These are phyloP conservation scores for Colletotrichum costaricense DNA, from an alignment of 2,329 filamentous ascomycete species.

Conservation along the genomic window DNA sequence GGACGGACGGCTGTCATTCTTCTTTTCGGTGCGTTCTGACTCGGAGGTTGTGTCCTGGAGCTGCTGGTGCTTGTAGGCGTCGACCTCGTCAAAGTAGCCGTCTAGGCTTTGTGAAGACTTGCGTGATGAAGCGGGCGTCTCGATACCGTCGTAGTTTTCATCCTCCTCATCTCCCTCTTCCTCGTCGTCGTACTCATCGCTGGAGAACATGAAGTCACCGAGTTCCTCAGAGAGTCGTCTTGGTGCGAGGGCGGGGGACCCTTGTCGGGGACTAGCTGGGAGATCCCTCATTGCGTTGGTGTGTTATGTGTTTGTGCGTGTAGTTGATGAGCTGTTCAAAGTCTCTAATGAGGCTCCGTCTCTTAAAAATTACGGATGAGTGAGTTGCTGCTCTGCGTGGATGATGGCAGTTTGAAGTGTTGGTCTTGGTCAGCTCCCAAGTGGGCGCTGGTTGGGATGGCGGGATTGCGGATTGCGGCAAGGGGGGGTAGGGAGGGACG, in stretches of 20 bases:
- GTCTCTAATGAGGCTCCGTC: not conserved
- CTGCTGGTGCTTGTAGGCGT: not conserved
- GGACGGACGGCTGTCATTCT: constrained; percentile 6
- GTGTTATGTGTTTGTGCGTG: not conserved
- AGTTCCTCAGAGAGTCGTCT: constrained; percentile 28
- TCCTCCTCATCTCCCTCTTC: not conserved
- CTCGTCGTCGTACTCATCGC: constrained; percentile 15
- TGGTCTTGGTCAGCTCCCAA: not conserved
- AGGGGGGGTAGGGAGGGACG: not conserved
- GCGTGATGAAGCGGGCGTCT: constrained; percentile 24
- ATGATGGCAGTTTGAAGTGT: not conserved
- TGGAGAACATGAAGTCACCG: constrained; percentile 28
- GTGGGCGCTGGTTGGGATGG: constrained; percentile 11
- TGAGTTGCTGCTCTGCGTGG: not conserved
- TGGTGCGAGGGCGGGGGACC: constrained; percentile 15
- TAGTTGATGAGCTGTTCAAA: not conserved
- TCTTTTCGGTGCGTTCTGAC: constrained; percentile 9
- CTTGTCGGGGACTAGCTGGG: constrained; percentile 20
- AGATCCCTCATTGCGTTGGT: constrained; percentile 23
- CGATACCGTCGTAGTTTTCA: not conserved
- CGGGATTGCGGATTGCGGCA: not conserved
- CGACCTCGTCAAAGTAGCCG: constrained; percentile 17
- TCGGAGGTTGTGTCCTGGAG: constrained; percentile 4
- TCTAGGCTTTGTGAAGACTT: constrained; percentile 21
- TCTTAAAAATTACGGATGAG: not conserved